phyloP scores from a whole-genome alignment of 768 basidiomycete species.

The Rhodotorula graminis region DNA sequence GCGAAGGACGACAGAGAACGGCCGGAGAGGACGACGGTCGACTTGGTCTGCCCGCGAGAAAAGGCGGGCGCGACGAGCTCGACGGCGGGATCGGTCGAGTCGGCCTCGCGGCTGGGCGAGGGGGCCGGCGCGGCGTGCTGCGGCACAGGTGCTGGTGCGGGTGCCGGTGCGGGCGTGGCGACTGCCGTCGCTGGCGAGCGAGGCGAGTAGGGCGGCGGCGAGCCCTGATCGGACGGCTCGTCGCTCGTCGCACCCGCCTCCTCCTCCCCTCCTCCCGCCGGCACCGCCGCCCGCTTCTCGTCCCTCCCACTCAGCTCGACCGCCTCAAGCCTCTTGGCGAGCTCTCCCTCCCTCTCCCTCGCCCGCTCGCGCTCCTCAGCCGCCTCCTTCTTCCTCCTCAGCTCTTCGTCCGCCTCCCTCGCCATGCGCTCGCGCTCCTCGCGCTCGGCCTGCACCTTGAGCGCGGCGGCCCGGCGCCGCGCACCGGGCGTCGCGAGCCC shows the following conservation, averaged over 20 bases:
- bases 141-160: background rate
- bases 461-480: conserved; percentile 14
- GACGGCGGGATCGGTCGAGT: conserved; percentile 8
- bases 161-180: background rate
- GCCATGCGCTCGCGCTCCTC: background rate
- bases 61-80: background rate
- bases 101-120: background rate
- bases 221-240: background rate
- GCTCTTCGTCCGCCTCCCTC: background rate
- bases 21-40: background rate
- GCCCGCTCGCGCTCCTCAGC: background rate
- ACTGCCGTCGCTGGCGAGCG: background rate
- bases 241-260: background rate
- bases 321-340: background rate
- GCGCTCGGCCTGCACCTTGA: background rate
- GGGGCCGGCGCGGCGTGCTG: background rate
- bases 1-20: conserved; percentile 12
- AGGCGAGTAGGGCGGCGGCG: conserved; percentile 26
- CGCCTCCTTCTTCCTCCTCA: background rate
- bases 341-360: background rate
- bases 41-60: background rate
- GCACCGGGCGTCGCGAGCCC: conserved; percentile 22
- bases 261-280: background rate
- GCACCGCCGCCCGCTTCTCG: background rate
- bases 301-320: background rate